These are phyloP conservation scores for Castanea sativa DNA, from an alignment of 306 rosid genomes.

Conservation along the genomic window DNA sequence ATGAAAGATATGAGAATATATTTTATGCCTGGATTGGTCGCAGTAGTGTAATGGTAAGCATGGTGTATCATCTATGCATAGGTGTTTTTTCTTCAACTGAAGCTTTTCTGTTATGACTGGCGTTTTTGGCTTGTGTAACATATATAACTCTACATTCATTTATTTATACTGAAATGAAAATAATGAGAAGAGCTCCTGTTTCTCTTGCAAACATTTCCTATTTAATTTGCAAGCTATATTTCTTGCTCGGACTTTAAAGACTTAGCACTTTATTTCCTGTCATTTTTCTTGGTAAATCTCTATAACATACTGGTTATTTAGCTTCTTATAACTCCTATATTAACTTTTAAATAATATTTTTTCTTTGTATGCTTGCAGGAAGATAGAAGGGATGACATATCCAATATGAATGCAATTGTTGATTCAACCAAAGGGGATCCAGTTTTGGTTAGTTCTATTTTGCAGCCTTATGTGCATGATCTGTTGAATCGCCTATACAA, in stretches of 20 bases:
- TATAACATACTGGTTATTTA: slow-evolving; percentile 3
- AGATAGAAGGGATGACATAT: slow-evolving; percentile 59
- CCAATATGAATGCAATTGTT: slow-evolving; percentile 48
- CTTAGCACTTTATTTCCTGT: slow-evolving; percentile 6
- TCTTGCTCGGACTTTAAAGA: background rate
- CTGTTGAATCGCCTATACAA: background rate
- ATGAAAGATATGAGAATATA: slow-evolving; percentile 69
- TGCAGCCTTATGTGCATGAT: slow-evolving; percentile 10
- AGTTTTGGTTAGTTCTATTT: slow-evolving; percentile 60
- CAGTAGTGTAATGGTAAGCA: slow-evolving; percentile 54
- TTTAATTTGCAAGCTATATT: slow-evolving; percentile 3
- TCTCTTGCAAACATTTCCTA: background rate
- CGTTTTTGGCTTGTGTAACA: background rate
- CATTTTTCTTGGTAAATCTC: background rate
- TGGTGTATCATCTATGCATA: background rate
- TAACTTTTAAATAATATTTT: slow-evolving; percentile 7
- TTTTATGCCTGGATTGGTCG: slow-evolving; percentile 84
- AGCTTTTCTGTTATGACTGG: slow-evolving; percentile 7
- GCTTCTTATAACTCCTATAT: background rate
- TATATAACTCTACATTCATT: background rate
- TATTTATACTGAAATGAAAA: background rate
- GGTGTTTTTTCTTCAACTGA: slow-evolving; percentile 3
- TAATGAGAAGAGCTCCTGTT: background rate
- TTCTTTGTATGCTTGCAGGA: slow-evolving; percentile 49
- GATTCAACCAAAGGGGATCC: slow-evolving; percentile 59